These are phyloP conservation scores for Senna siamea DNA, from an alignment of 306 rosid genomes.

Conservation along the genomic window DNA sequence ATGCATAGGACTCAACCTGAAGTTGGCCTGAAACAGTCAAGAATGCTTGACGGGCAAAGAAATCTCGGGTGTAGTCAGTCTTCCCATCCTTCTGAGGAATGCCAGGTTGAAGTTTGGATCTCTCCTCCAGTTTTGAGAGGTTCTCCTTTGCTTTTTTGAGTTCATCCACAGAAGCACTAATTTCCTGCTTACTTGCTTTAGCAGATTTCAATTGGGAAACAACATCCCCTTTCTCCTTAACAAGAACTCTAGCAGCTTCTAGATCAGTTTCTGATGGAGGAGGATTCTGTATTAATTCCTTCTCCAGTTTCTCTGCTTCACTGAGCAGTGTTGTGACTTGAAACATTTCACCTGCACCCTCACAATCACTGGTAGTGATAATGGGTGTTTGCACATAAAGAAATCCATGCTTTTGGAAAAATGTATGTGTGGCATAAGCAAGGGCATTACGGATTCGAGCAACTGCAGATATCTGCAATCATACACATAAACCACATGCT, in stretches of 20 bases:
- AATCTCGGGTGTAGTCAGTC: slow-evolving; percentile 79
- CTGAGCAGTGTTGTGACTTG: slow-evolving; percentile 89
- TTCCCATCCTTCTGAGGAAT: slow-evolving; percentile 88
- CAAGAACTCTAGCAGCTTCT: slow-evolving; percentile 65
- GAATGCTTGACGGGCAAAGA: slow-evolving; percentile 98
- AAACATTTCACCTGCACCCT: slow-evolving; percentile 99
- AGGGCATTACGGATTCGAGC: slow-evolving; percentile 87
- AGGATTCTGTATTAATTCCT: slow-evolving; percentile 77
- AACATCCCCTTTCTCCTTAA: slow-evolving; percentile 71
- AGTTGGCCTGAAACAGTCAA: slow-evolving; percentile 97
- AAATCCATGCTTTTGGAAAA: slow-evolving; percentile 78
- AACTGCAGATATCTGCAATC: slow-evolving; percentile 80
- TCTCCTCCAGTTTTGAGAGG: slow-evolving; percentile 66
- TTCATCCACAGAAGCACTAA: slow-evolving; percentile 64
- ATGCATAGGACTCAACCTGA: slow-evolving; percentile 89
- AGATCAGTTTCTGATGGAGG: slow-evolving; percentile 79
- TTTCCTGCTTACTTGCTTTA: slow-evolving; percentile 70
- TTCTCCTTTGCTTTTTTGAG: slow-evolving; percentile 79
- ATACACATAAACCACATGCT: neutral
- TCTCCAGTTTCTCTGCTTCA: slow-evolving; percentile 87
- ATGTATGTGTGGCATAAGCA: slow-evolving; percentile 86
- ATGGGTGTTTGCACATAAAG: slow-evolving; percentile 93
- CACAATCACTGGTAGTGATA: slow-evolving; percentile 95
- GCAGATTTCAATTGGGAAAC: slow-evolving; percentile 75
- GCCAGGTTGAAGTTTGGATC: slow-evolving; percentile 85